phyloP scores from a whole-genome alignment of 169 alveolate genomes.

The Plasmodium malariae region DNA sequence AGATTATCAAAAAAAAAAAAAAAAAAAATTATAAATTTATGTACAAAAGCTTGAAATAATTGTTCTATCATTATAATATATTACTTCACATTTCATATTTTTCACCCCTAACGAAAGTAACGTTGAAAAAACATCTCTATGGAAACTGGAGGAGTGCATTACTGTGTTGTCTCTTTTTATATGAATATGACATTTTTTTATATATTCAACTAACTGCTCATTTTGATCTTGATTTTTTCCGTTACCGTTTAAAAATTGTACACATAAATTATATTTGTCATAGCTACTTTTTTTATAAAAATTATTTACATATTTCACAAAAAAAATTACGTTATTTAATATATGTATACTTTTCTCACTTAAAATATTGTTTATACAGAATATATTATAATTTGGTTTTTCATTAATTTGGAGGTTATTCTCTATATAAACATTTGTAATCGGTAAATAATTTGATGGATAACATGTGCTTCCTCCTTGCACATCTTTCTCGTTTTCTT shows the following conservation, averaged over 20 bases:
- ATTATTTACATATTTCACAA: slow-evolving; percentile 63
- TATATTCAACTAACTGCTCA: slow-evolving; percentile 32
- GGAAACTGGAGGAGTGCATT: slow-evolving; percentile 44
- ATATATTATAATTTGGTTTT: not conserved
- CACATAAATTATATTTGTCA: slow-evolving; percentile 33
- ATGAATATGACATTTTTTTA: slow-evolving; percentile 23
- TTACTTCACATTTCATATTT: slow-evolving; percentile 66
- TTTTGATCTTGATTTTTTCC: not conserved
- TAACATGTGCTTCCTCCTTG: not conserved
- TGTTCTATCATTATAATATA: not conserved
- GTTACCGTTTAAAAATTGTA: slow-evolving; percentile 9
- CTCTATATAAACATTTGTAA: slow-evolving; percentile 10
- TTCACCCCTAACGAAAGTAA: slow-evolving; percentile 22
- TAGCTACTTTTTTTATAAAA: slow-evolving; percentile 29
- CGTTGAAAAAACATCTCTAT: slow-evolving; percentile 48
- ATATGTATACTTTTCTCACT: slow-evolving; percentile 47
- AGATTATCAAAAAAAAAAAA: no score
- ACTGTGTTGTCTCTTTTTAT: not conserved
- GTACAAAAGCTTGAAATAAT: not conserved
- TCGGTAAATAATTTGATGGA: not conserved
- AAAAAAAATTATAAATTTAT: not conserved
- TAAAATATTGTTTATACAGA: slow-evolving; percentile 4
- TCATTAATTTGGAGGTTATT: not conserved
- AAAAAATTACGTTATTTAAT: slow-evolving; percentile 39
- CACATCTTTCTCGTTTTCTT: not conserved